Evolutionary conservation across 129 eudicot species (phyloP).

Genomic region (Ambrosia trifida): DNA sequence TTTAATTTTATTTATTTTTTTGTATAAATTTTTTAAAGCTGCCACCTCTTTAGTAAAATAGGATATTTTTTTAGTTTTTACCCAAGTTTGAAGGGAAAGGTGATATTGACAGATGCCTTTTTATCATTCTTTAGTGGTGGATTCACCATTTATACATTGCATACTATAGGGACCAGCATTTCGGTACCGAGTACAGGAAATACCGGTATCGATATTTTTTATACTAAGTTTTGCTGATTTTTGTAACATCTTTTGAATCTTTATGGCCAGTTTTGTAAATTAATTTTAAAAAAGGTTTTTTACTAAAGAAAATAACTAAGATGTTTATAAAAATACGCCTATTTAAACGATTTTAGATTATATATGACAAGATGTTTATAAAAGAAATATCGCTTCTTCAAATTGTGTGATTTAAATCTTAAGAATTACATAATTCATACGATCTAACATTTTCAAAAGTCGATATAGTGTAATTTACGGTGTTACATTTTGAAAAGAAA

Average conservation of each 20-base stretch:
- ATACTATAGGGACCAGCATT: not conserved
- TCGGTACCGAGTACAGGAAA: no score
- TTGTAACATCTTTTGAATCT: no score
- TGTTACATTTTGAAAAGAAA: no score
- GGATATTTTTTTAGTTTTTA: slow-evolving; percentile 11
- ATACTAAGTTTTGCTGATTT: no score
- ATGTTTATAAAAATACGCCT: not conserved
- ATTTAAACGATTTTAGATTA: no score
- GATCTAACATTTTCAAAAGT: no score
- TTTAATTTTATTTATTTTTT: no score
- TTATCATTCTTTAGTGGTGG: not conserved
- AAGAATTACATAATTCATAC: no score
- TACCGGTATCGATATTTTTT: no score
- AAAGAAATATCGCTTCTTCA: not conserved
- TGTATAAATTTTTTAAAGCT: not conserved
- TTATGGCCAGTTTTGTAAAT: not conserved
- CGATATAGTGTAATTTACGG: no score
- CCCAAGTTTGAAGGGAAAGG: not conserved
- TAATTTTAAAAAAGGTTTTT: not conserved
- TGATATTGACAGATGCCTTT: slow-evolving; percentile 4
- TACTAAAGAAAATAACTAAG: not conserved
- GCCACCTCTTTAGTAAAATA: slow-evolving; percentile 13
- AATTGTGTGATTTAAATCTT: not conserved
- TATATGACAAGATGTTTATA: no score
- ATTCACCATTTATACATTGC: not conserved